Conservation (phyloP, 495 filamentous ascomycete species). For the Parathielavia appendiculata region DNA sequence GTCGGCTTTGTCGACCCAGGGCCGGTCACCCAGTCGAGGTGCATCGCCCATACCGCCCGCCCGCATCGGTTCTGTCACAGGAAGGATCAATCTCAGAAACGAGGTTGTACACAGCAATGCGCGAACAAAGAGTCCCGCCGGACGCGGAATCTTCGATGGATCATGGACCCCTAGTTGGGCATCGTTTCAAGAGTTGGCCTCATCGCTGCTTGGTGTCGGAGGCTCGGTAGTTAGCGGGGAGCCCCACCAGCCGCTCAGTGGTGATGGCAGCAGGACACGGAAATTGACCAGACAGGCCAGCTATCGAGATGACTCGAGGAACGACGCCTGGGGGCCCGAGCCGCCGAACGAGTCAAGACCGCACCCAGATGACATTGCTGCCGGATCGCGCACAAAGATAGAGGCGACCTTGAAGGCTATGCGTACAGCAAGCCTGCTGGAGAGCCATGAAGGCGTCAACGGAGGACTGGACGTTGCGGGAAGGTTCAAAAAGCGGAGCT, state of each 20-base stretch:
- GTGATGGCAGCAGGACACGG: conserved; percentile 21
- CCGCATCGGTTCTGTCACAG: conserved; percentile 34
- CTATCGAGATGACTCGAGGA: conserved; percentile 1
- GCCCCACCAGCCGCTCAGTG: conserved; percentile 30
- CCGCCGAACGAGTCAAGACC: conserved; percentile 35
- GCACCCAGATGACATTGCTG: conserved; percentile 40
- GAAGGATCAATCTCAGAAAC: conserved; percentile 32
- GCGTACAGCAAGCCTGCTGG: conserved; percentile 47
- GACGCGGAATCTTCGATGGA: conserved; percentile 36
- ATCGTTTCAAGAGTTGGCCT: conserved; percentile 41
- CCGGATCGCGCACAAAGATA: conserved; percentile 45
- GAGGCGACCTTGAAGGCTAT: conserved; percentile 44
- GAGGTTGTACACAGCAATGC: conserved; percentile 27
- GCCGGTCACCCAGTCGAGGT: conserved; percentile 30
- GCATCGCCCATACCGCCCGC: conserved; percentile 41
- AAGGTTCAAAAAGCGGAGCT: conserved; percentile 51
- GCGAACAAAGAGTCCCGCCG: conserved; percentile 32
- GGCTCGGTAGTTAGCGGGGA: conserved; percentile 26
- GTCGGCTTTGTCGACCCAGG: conserved; percentile 25
- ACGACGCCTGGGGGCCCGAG: conserved; percentile 38
- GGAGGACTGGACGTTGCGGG: conserved; percentile 44
- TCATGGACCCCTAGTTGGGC: conserved; percentile 47
- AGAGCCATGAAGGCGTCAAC: conserved; percentile 47
- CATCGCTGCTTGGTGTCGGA: conserved; percentile 38
- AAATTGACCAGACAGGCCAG: conserved; percentile 28